These are phyloP conservation scores for Allium sativum DNA, from an alignment of 106 monocot genomes.

Conservation along the genomic window DNA sequence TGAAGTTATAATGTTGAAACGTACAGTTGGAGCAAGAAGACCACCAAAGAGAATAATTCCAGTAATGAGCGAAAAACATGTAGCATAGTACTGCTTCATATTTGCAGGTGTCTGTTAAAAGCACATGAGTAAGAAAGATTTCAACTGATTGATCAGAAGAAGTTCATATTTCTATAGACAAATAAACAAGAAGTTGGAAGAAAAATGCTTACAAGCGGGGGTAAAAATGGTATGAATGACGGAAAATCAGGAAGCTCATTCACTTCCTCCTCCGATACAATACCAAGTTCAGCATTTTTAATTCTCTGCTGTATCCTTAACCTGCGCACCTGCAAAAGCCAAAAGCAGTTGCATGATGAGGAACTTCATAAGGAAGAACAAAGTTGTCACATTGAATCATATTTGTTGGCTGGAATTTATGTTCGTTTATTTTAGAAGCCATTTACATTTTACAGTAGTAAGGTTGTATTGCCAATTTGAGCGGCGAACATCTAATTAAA, in stretches of 20 bases:
- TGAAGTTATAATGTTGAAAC: not conserved
- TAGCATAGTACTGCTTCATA: constrained; percentile 78
- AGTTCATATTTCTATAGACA: not conserved
- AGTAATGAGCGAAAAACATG: constrained; percentile 74
- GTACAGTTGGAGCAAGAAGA: constrained; percentile 78
- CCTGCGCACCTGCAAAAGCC: constrained; percentile 63
- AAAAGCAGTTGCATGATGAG: not conserved
- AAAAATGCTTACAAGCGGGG: constrained; percentile 55
- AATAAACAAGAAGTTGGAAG: not conserved
- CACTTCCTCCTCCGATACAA: constrained; percentile 55
- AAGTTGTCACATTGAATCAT: too few species aligned
- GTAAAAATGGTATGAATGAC: constrained; percentile 97
- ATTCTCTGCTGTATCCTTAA: constrained; percentile 96
- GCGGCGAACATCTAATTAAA: too few species aligned
- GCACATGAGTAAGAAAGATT: constrained; percentile 6
- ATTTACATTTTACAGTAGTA: too few species aligned
- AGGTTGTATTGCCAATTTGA: too few species aligned
- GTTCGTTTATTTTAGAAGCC: too few species aligned
- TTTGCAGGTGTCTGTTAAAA: constrained; percentile 80
- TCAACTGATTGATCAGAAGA: not conserved
- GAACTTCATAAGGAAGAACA: too few species aligned
- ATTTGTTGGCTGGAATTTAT: too few species aligned
- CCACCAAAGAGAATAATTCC: constrained; percentile 92
- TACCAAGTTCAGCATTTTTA: constrained; percentile 88
- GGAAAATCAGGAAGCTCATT: constrained; percentile 97